Evolutionary conservation across 2,329 filamentous ascomycete species (phyloP).

Genomic region (Laburnicola sp.): DNA sequence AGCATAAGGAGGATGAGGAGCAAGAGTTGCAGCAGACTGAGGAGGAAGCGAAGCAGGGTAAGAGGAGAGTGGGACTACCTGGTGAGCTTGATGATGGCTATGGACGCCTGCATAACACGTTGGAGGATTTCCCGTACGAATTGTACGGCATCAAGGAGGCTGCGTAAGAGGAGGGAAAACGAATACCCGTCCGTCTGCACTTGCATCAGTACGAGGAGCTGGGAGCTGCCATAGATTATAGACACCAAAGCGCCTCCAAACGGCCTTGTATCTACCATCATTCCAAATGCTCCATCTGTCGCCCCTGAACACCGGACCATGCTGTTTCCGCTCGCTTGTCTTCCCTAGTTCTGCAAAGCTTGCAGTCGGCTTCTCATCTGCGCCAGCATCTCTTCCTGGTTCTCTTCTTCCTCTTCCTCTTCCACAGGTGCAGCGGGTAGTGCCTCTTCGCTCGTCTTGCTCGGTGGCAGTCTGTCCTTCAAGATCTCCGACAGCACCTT

Average conservation of each 20-base stretch:
- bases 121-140: conserved; percentile 64
- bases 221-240: background rate
- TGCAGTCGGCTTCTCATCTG: conserved; percentile 93
- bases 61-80: conserved; percentile 50
- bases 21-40: conserved; percentile 37
- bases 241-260: background rate
- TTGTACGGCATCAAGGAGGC: conserved; percentile 57
- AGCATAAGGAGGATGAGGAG: conserved; percentile 62
- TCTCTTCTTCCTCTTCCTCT: conserved; percentile 76
- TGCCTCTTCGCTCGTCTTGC: conserved; percentile 58
- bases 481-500: conserved; percentile 90
- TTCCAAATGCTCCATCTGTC: background rate
- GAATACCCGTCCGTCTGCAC: conserved; percentile 62
- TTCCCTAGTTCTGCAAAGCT: conserved; percentile 68
- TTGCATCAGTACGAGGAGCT: conserved; percentile 32
- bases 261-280: background rate
- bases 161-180: background rate
- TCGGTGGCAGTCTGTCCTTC: conserved; percentile 75
- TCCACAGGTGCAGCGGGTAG: conserved; percentile 56
- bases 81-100: conserved; percentile 65
- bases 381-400: conserved; percentile 86
- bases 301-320: background rate
- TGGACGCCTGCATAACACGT: conserved; percentile 55
- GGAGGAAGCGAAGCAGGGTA: conserved; percentile 43
- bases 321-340: background rate